Conservation (phyloP, 108 stramenopile genomes). For the Cyclostephanos invisitatus region DNA sequence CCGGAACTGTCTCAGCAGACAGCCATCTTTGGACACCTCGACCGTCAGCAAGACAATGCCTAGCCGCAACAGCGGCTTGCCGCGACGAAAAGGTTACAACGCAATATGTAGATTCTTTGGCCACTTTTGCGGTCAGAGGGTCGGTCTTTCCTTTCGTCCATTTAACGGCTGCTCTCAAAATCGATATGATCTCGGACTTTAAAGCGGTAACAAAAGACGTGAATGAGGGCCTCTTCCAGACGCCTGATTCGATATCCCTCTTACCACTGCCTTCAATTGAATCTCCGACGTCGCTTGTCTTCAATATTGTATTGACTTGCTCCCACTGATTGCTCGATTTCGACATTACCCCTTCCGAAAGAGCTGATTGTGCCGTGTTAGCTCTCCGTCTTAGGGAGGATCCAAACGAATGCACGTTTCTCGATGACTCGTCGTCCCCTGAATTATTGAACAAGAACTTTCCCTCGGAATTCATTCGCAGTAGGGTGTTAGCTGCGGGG, state of each 20-base stretch:
- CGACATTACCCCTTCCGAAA: constrained; percentile 22
- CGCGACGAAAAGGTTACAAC: constrained; percentile 88
- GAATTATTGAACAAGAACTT: constrained; percentile 36
- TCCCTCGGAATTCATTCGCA: constrained; percentile 48
- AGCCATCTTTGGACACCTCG: constrained; percentile 77
- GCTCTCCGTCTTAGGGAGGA: constrained; percentile 43
- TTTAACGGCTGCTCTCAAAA: constrained; percentile 29
- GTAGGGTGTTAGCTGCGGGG: constrained; percentile 1
- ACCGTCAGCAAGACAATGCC: constrained; percentile 81
- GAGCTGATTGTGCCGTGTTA: constrained; percentile 30
- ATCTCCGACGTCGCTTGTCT: constrained; percentile 21
- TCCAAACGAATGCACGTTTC: background rate
- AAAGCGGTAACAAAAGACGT: constrained; percentile 12
- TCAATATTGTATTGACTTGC: constrained; percentile 43
- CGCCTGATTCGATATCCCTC: constrained; percentile 37
- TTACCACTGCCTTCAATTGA: constrained; percentile 15
- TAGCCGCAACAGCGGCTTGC: constrained; percentile 86
- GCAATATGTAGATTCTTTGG: constrained; percentile 79
- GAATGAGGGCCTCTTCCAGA: constrained; percentile 42
- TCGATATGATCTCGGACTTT: constrained; percentile 19
- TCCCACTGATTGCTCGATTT: constrained; percentile 44
- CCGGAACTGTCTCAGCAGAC: constrained; percentile 58
- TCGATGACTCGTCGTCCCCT: constrained; percentile 25
- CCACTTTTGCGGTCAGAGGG: constrained; percentile 42
- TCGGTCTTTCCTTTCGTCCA: constrained; percentile 44